Evolutionary conservation across 2,329 filamentous ascomycete genomes (phyloP), one percentile per base, ranked within the genome.

Genomic region (Tolypocladium nubicola): DNA sequence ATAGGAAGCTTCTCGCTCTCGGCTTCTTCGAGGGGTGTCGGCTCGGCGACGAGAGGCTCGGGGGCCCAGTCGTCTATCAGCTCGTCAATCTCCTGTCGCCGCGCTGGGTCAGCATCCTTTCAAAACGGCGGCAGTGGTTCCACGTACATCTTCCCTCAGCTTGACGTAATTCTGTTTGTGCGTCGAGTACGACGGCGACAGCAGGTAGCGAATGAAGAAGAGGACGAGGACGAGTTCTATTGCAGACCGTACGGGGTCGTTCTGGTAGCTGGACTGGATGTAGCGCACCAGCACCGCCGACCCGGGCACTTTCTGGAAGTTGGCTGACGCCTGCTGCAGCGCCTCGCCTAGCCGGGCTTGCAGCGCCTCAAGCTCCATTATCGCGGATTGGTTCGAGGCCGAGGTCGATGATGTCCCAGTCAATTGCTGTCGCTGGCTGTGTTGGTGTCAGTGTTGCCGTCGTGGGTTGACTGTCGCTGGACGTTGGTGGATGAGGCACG

Each of bases 21-120:
- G 49, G 81, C 75, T 66, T 89, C 85, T 73, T 99, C 93, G 54
- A 93, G 81, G 0, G 83, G 63, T 1, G 87, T 92, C 61, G 86
- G 83, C 30, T 84, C 78, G 6, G 85, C 79, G 33, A 97, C 93
- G 49, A 99, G 80, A 16, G 94, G 92, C 73, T 99, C 94, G 0
- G 94, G 95, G 9, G 85, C 87, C 94, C 94, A 99, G 64, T 99
- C 94, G 57, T 96, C 92, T 49, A 99, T 89, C 59, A 99, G 76
- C 68, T 99, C 94, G 68, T 99, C 94, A 64, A 99, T 95, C 76
- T 99, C 94, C 83, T 78, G 40, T 4, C 21, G 54, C 21, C 21
- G 16, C 2, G 13, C 8, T 26, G n/a, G 26, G 41, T 35, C 49
- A 52, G 54, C 19, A 21, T 10, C 39, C 4, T 30, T 30, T 35